Percentiles rank a stretch among this genome's conserved stretches.
Conservation (phyloP, 345 rosid genomes). For the Leavenworthia alabamica region DNA sequence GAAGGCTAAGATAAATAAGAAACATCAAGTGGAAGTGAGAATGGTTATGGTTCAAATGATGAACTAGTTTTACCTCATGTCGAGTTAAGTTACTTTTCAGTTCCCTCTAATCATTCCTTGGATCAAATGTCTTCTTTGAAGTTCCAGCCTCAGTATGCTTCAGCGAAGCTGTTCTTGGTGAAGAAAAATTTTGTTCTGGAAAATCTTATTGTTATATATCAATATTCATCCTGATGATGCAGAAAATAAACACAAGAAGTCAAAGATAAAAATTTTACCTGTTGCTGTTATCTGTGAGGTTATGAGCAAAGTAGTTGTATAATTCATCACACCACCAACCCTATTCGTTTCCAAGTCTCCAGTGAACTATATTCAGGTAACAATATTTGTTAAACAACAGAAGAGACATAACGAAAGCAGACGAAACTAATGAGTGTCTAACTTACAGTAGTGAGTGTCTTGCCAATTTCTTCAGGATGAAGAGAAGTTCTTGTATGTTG, state of each 20-base stretch:
- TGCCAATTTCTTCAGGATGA: neutral
- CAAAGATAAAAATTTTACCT: slow-evolving; percentile 18
- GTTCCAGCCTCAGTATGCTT: neutral
- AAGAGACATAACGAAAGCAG: neutral
- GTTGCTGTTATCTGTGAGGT: slow-evolving; percentile 4
- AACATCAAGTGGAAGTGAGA: neutral
- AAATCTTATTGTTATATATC: slow-evolving; percentile 3
- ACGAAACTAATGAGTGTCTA: neutral
- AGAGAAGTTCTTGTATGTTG: slow-evolving; percentile 11
- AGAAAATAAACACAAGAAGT: neutral
- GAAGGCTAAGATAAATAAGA: neutral
- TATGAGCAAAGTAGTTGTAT: slow-evolving; percentile 24
- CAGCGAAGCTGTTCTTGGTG: slow-evolving; percentile 22
- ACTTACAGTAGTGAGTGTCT: slow-evolving; percentile 39
- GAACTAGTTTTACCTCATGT: neutral
- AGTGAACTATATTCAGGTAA: neutral
- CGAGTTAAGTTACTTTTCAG: neutral
- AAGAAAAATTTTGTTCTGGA: slow-evolving; percentile 30
- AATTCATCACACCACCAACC: slow-evolving; percentile 30
- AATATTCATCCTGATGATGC: neutral
- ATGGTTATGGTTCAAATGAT: neutral
- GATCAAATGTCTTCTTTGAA: neutral
- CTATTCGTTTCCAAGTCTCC: slow-evolving; percentile 11
- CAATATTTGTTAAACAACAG: neutral
- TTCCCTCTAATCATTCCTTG: neutral